Base-by-base conservation (phyloP, 257 asterid genomes). In the Scutellaria barbata region DNA sequence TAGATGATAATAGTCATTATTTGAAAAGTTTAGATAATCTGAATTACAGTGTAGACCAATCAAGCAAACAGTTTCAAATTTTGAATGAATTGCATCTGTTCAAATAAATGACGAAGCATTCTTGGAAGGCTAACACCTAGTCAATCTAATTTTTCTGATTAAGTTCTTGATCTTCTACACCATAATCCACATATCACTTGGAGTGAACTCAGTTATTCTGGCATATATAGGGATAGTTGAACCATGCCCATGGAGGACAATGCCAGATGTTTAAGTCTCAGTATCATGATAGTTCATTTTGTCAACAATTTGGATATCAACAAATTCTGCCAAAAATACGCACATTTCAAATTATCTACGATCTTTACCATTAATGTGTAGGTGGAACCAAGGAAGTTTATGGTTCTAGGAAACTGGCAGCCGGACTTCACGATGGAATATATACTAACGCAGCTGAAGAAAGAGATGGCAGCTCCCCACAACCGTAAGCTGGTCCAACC, bases 361-460 rank as follows among this genome's bases (percentile, higher is more conserved):
- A 3, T 59, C 45, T 35, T 55, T 12, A 13, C 35, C 5, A 30
- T 30, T 30, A 30, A 55, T 61, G 47, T 77, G 7, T 71, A 91
- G 97, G 96, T 91, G 77, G 97, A 91, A 47, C 83, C 92, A 0
- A 91, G 82, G 72, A 91, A 91, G 77, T 91, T 91, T 76, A 82
- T 47, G 8, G 80, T 87, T 61, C 85, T 91, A 68, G 52, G 85
- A 1, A 91, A 89, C 66, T 91, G 97, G 97, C 95, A 91, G 80
- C 76, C 96, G n/a, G 92, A 87, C 69, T 87, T 77, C 75, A 89
- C 91, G 10, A 91, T 79, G 83, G 83, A 79, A 60, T 48, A 79
- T 43, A 79, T 79, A 39, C 53, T 79, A 41, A 79, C 79, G 6
- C 76, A 69, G 53, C 80, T 79, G 35, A 79, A 79, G 80, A 79